Conservation (phyloP, 2,329 filamentous ascomycete genomes). For the Endocalyx cinctus region DNA sequence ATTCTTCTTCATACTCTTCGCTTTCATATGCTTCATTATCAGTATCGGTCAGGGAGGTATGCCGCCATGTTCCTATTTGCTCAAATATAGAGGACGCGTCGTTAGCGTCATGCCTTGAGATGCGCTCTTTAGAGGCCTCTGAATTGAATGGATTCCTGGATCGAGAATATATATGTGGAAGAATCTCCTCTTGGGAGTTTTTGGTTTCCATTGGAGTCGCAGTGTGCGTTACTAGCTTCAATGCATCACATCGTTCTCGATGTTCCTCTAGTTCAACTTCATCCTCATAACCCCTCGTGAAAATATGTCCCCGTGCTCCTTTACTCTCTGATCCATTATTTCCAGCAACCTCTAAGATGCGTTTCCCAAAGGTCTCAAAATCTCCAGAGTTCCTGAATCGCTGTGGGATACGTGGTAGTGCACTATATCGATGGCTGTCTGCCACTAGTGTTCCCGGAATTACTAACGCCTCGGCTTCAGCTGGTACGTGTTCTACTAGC, state of each 20-base stretch:
- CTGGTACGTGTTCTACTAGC: too few relatives aligned
- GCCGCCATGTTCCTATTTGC: not conserved
- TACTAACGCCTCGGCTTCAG: too few relatives aligned
- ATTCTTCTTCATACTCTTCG: conserved; percentile 4
- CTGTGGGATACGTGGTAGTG: too few relatives aligned
- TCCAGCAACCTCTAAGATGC: not conserved
- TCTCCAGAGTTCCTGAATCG: conserved; percentile 13
- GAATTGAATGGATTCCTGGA: not conserved
- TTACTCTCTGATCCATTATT: not conserved
- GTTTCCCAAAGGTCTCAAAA: conserved; percentile 20
- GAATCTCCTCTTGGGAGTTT: not conserved
- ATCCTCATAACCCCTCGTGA: too few relatives aligned
- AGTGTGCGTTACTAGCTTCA: too few relatives aligned
- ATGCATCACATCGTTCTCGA: not conserved
- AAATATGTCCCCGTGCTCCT: too few relatives aligned
- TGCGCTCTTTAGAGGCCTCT: too few relatives aligned
- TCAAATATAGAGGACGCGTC: too few relatives aligned
- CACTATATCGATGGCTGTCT: too few relatives aligned
- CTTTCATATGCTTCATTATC: not conserved
- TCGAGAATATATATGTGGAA: not conserved
- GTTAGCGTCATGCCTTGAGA: too few relatives aligned
- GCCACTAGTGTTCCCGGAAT: too few relatives aligned
- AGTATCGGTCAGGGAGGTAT: not conserved
- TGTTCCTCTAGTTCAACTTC: not conserved
- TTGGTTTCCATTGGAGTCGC: not conserved